A percentile compares a stretch with the other conserved stretches of the same genome.
Conservation (phyloP, 345 rosid species). For the Clausena lansium region DNA sequence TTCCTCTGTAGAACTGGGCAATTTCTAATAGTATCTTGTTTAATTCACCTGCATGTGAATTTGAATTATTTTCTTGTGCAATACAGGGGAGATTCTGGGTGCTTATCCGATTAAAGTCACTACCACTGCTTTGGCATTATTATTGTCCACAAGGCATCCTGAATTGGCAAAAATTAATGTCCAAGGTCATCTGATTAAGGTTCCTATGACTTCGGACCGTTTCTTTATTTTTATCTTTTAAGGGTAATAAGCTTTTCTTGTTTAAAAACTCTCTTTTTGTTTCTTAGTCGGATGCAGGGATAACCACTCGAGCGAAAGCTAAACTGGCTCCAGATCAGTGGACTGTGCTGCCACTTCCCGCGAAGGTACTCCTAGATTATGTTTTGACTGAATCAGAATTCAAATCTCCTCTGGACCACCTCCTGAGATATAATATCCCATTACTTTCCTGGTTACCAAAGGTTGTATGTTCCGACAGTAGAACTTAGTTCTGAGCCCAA, state of each 20-base stretch:
- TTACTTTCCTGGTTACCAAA: background rate
- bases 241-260: slow-evolving; percentile 1
- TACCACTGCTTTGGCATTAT: slow-evolving; percentile 72
- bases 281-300: slow-evolving; percentile 60
- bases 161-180: slow-evolving; percentile 72
- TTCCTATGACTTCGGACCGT: slow-evolving; percentile 14
- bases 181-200: slow-evolving; percentile 73
- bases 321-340: slow-evolving; percentile 84
- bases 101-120: slow-evolving; percentile 87
- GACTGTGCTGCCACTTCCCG: slow-evolving; percentile 73
- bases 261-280: slow-evolving; percentile 15
- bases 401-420: background rate
- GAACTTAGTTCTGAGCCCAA: background rate
- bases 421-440: too few relatives aligned
- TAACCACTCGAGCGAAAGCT: slow-evolving; percentile 90
- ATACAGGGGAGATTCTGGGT: slow-evolving; percentile 82
- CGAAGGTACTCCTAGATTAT: slow-evolving; percentile 50
- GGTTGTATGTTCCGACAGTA: background rate
- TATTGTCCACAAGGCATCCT: slow-evolving; percentile 72
- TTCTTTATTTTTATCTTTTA: background rate
- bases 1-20: background rate
- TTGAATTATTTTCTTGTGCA: too few relatives aligned
- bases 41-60: too few relatives aligned
- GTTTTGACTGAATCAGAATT: slow-evolving; percentile 1
- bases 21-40: background rate